Conservation (phyloP, 768 basidiomycete genomes). For the Mycena alexandri region DNA sequence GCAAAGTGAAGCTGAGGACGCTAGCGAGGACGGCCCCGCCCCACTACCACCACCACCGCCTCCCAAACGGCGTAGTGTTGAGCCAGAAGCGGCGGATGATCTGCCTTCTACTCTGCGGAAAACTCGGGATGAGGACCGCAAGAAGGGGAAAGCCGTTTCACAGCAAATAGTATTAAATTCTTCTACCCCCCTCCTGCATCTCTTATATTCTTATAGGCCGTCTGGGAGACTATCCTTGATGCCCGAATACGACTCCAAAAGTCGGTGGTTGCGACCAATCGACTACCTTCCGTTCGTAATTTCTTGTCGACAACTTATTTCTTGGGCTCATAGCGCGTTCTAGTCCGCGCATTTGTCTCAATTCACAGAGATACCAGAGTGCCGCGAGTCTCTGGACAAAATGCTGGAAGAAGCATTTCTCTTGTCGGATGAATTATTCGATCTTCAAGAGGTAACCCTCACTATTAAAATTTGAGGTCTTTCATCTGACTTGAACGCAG, state of each 20-base stretch:
- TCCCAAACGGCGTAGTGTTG: conserved; percentile 21
- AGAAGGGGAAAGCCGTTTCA: conserved; percentile 87
- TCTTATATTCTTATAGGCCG: conserved; percentile 58
- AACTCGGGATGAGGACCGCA: conserved; percentile 75
- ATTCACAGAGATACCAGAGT: conserved; percentile 54
- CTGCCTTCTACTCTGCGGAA: conserved; percentile 66
- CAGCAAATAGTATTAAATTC: conserved; percentile 93
- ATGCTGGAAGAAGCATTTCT: conserved; percentile 72
- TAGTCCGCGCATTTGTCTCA: conserved; percentile 53
- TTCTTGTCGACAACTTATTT: neutral
- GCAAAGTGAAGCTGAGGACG: conserved; percentile 40
- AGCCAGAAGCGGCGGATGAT: conserved; percentile 51
- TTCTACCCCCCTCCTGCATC: too few species aligned
- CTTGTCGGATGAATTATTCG: conserved; percentile 76
- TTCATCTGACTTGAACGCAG: conserved; percentile 46
- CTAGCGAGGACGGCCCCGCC: conserved; percentile 35
- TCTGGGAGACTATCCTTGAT: conserved; percentile 91
- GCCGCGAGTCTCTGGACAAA: conserved; percentile 59
- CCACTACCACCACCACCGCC: conserved; percentile 29
- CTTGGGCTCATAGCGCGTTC: conserved; percentile 23
- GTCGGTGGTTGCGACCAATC: conserved; percentile 72
- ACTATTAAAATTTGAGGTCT: neutral
- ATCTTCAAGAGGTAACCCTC: conserved; percentile 71
- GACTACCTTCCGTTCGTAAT: conserved; percentile 70
- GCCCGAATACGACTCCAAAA: conserved; percentile 95